Conservation (phyloP, 1,284 basidiomycete species). For the Boletus holoroseus region DNA sequence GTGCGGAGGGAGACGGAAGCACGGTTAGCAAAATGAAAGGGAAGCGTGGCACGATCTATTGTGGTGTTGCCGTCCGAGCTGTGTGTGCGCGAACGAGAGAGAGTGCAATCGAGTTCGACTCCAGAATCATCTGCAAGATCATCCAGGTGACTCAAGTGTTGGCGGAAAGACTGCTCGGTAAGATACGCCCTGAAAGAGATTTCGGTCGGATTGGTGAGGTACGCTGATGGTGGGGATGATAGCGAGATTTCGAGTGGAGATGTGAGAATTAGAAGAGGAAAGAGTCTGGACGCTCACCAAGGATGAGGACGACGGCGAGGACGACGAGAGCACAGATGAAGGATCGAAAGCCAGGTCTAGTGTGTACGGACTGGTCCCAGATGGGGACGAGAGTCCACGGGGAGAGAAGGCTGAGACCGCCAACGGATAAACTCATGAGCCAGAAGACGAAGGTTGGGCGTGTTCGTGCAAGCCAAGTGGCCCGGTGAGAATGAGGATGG, state of each 20-base stretch:
- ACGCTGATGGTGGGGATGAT: conserved; percentile 51
- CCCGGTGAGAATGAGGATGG: conserved; percentile 15
- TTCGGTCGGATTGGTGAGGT: conserved; percentile 90
- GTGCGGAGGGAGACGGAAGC: conserved; percentile 90
- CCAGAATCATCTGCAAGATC: conserved; percentile 51
- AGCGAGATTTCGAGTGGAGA: conserved; percentile 11
- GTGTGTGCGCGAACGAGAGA: conserved; percentile 35
- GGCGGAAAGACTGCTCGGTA: conserved; percentile 91
- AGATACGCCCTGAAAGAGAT: conserved; percentile 89
- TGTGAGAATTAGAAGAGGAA: neutral
- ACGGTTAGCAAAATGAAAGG: conserved; percentile 86
- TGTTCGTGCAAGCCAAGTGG: conserved; percentile 17
- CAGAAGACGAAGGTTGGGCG: conserved; percentile 35
- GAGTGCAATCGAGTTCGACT: conserved; percentile 34
- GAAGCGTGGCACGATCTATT: conserved; percentile 34
- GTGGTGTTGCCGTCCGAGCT: conserved; percentile 14
- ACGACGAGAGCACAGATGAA: conserved; percentile 63
- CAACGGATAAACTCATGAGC: conserved; percentile 60
- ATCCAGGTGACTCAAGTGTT: conserved; percentile 85
- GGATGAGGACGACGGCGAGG: conserved; percentile 59
- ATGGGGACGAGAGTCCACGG: conserved; percentile 49
- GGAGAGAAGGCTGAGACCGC: conserved; percentile 56
- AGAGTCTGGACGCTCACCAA: conserved; percentile 51
- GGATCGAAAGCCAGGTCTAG: conserved; percentile 60
- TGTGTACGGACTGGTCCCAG: conserved; percentile 46